Evolutionary conservation across 2,329 filamentous ascomycete genomes (phyloP).

Genomic region (Plectosphaerella sp.): DNA sequence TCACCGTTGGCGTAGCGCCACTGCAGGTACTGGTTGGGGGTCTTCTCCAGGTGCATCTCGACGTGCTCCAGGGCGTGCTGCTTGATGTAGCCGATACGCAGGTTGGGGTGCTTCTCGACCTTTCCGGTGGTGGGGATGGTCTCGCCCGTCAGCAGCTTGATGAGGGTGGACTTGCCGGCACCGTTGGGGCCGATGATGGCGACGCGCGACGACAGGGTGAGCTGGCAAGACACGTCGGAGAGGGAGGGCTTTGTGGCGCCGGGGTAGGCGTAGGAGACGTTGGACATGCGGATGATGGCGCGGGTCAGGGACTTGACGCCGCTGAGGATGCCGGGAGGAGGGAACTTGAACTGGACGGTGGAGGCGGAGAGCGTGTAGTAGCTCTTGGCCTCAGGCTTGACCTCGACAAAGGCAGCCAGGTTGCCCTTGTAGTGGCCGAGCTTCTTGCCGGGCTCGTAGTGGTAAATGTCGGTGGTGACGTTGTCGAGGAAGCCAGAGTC

Average conservation of each 20-base stretch:
- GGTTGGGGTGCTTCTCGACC: slow-evolving; percentile 97
- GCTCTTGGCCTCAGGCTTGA: slow-evolving; percentile 90
- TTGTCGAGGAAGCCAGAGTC: slow-evolving; percentile 96
- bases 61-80: slow-evolving; percentile 99
- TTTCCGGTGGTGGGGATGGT: slow-evolving; percentile 76
- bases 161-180: slow-evolving; percentile 96
- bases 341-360: slow-evolving; percentile 95
- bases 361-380: slow-evolving; percentile 94
- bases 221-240: slow-evolving; percentile 77
- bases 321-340: slow-evolving; percentile 85
- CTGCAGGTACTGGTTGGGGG: slow-evolving; percentile 96
- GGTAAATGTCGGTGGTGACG: slow-evolving; percentile 97
- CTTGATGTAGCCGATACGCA: slow-evolving; percentile 99
- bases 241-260: slow-evolving; percentile 83
- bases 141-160: slow-evolving; percentile 95
- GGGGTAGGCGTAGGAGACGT: slow-evolving; percentile 93
- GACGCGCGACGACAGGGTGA: slow-evolving; percentile 85
- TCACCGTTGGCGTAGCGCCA: slow-evolving; percentile 98
- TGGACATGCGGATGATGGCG: slow-evolving; percentile 91
- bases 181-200: slow-evolving; percentile 97
- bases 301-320: slow-evolving; percentile 95
- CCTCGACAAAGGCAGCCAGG: slow-evolving; percentile 76
- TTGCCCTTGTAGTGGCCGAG: slow-evolving; percentile 82
- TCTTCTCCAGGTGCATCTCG: slow-evolving; percentile 99
- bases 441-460: slow-evolving; percentile 96